Evolutionary conservation across 1,284 basidiomycete genomes (phyloP).

Genomic region (Pseudozyma sp.): DNA sequence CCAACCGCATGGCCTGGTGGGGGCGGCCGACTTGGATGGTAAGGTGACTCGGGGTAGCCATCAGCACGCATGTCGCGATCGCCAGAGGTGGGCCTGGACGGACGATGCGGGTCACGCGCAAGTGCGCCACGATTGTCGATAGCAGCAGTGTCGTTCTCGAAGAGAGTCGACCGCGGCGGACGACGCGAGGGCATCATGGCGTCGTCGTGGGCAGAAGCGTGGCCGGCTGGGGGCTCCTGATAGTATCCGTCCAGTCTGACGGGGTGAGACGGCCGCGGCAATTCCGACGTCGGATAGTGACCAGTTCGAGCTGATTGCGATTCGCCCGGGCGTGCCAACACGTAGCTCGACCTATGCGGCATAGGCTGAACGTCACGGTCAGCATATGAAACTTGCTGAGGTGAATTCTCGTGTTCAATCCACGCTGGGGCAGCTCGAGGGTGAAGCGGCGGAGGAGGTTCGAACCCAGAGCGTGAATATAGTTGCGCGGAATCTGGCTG

Average conservation of each 20-base stretch:
- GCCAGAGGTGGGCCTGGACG: conserved; percentile 10
- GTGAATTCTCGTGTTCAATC: conserved; percentile 13
- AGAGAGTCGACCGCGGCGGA: conserved; percentile 13
- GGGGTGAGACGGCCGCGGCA: conserved; percentile 22
- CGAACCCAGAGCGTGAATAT: conserved; percentile 23
- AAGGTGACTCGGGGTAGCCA: conserved; percentile 24
- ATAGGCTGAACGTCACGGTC: conserved; percentile 13
- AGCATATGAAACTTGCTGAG: background rate
- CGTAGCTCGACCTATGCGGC: background rate
- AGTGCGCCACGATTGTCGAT: conserved; percentile 10
- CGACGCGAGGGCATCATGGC: conserved; percentile 11
- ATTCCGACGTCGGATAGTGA: conserved; percentile 22
- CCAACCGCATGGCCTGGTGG: conserved; percentile 6
- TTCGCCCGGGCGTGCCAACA: conserved; percentile 13
- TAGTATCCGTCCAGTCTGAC: conserved; percentile 27
- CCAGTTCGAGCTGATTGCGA: conserved; percentile 7
- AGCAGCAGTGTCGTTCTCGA: background rate
- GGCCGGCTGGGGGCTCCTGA: conserved; percentile 5
- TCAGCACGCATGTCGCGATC: conserved; percentile 17
- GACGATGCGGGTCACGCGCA: conserved; percentile 20
- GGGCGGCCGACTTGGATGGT: conserved; percentile 8
- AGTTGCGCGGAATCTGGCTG: conserved; percentile 10
- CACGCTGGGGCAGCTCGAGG: conserved; percentile 1
- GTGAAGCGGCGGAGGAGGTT: conserved; percentile 9
- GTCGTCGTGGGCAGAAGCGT: conserved; percentile 6